Base-by-base conservation (phyloP, 106 monocot genomes). In the Xerophyta viscosa region DNA sequence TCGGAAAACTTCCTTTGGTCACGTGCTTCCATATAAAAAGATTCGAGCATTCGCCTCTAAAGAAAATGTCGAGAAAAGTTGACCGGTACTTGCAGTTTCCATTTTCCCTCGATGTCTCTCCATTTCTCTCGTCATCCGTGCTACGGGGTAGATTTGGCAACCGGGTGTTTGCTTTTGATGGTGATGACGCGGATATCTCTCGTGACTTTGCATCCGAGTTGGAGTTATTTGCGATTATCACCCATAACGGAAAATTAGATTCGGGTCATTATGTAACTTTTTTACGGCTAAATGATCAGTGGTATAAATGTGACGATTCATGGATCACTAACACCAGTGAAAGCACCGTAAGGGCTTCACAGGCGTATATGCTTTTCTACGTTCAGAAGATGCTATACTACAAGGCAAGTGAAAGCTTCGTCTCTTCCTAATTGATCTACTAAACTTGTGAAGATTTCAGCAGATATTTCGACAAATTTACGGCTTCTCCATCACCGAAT, bases 331-430 rank as follows among this genome's bases (percentile, higher is more conserved):
- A 62, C 29, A 88, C 88, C 37, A 78, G 69, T 49, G 94, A 96
- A 46, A 81, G 50, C 45, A 62, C 61, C 27, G 88, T 96, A 24
- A 81, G 88, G 58, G 64, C 77, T 20, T 78, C 88, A 25, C 94
- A 96, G 53, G 88, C 88, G 17, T 96, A 96, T 63, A 96, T 89
- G 96, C 59, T 96, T 25, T 89, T 96, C 66, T 96, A 96, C 57
- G 85, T 85, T 27, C 89, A 96, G 52, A 96, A 89, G 50, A 48
- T 76, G 62, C 66, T 89, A 60, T 76, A 69, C 41, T 96, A 82
- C 44, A 78, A 67, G 49, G 87, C 83, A 54, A 78, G 67, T 58
- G 73, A 82, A 42, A 53, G n/a, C n/a, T n/a, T n/a, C n/a, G n/a
- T n/a, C n/a, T n/a, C n/a, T n/a, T n/a, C n/a, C n/a, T n/a, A n/a